phyloP scores from a whole-genome alignment of 805 yeast species.

The Saccharomycopsis fibuligera region DNA sequence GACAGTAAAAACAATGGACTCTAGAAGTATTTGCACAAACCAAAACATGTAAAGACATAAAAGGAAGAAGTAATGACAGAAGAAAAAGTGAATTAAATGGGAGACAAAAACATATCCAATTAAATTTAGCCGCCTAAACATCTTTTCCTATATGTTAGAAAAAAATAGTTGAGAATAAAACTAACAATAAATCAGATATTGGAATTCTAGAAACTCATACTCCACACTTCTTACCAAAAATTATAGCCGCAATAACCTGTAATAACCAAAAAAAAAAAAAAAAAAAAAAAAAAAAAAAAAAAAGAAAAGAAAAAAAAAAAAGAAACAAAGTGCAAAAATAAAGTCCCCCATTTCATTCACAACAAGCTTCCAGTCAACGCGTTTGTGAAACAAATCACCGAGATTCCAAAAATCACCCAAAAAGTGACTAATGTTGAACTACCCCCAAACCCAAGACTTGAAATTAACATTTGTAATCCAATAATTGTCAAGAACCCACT shows the following conservation, averaged over 20 bases:
- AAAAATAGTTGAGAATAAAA: not conserved
- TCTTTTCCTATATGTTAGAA: too few relatives aligned
- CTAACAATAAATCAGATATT: not conserved
- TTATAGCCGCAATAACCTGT: not conserved
- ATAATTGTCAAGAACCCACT: slow-evolving; percentile 82
- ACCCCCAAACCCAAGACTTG: slow-evolving; percentile 77
- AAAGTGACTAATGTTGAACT: slow-evolving; percentile 39
- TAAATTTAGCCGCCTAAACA: too few relatives aligned
- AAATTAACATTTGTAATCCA: slow-evolving; percentile 78
- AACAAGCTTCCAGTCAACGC: slow-evolving; percentile 28
- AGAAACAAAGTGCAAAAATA: not conserved
- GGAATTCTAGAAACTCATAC: not conserved
- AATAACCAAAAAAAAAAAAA: not conserved
- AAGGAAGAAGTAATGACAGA: too few relatives aligned
- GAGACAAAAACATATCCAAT: too few relatives aligned
- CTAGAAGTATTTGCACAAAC: too few relatives aligned
- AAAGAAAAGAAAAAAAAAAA: too few relatives aligned
- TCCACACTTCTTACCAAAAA: not conserved
- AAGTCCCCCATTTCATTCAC: too few relatives aligned
- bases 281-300: not conserved
- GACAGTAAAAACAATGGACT: too few relatives aligned
- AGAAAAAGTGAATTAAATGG: too few relatives aligned
- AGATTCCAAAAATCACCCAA: slow-evolving; percentile 58
- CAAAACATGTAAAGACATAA: too few relatives aligned
- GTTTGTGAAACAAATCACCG: slow-evolving; percentile 45